phyloP scores from a whole-genome alignment of 2,329 filamentous ascomycete species.

The Sporothrix globosa region DNA sequence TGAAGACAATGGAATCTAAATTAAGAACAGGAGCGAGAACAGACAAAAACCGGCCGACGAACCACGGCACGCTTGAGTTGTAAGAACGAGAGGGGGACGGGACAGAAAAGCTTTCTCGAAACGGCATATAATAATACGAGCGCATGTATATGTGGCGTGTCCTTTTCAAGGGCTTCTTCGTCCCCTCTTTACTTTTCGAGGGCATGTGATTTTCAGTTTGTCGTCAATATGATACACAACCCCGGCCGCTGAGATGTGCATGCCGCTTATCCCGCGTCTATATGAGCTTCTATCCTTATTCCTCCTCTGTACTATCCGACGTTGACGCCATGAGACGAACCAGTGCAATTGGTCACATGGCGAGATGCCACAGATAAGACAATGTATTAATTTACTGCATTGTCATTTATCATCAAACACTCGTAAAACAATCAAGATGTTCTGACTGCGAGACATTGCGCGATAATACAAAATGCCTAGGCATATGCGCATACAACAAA shows the following conservation, averaged over 20 bases:
- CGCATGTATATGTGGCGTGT: neutral
- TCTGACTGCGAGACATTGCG: neutral
- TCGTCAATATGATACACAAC: conserved; percentile 27
- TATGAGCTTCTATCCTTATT: neutral
- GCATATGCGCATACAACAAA: neutral
- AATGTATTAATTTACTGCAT: neutral
- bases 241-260: neutral
- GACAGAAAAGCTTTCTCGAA: conserved; percentile 10
- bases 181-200: neutral
- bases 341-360: neutral
- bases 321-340: conserved; percentile 11
- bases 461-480: neutral
- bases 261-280: conserved; percentile 9
- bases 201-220: neutral
- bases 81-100: conserved; percentile 26
- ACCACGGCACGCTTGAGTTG: conserved; percentile 7
- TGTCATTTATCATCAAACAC: neutral
- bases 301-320: too few relatives aligned
- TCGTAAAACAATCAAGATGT: neutral
- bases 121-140: neutral
- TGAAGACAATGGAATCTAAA: neutral
- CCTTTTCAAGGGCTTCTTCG: neutral
- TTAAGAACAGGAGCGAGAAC: conserved; percentile 2
- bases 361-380: neutral
- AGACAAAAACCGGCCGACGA: conserved; percentile 1